Evolutionary conservation across 2,329 filamentous ascomycete genomes (phyloP).

Genomic region (Aspergillus fumigatiaffinis): DNA sequence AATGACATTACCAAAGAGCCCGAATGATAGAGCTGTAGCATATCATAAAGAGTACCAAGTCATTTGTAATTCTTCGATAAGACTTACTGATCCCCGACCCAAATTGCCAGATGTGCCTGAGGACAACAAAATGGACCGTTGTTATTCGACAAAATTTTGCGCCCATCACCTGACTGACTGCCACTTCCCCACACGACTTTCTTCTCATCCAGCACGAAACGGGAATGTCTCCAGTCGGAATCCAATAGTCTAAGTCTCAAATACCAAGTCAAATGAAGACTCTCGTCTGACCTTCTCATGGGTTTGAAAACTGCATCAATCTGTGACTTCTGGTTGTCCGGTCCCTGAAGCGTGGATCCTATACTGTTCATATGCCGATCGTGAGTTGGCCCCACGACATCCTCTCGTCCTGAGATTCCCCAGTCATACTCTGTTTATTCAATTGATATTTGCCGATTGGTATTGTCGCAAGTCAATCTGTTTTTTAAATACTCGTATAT

Average conservation of each 20-base stretch:
- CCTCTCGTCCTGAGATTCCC: constrained; percentile 6
- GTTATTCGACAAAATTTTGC: constrained; percentile 16
- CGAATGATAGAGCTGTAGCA: background rate
- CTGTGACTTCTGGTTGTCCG: background rate
- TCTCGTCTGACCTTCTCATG: constrained; percentile 8
- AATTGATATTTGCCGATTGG: background rate
- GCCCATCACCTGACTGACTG: constrained; percentile 28
- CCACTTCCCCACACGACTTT: constrained; percentile 9
- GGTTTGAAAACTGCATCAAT: constrained; percentile 8
- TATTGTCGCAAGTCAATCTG: background rate
- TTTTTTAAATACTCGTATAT: background rate
- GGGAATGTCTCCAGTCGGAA: background rate
- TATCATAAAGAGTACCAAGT: background rate
- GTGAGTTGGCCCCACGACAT: constrained; percentile 24
- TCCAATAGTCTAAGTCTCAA: constrained; percentile 2
- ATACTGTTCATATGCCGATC: constrained; percentile 27
- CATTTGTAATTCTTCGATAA: background rate
- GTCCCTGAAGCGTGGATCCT: constrained; percentile 15
- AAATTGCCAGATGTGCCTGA: background rate
- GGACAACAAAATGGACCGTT: constrained; percentile 3
- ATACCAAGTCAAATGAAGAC: constrained; percentile 3
- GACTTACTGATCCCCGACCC: background rate
- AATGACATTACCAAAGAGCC: background rate
- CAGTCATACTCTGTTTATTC: background rate
- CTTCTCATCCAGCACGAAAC: background rate